Evolutionary conservation across 2,329 filamentous ascomycete genomes (phyloP).

Genomic region (Pseudocercospora cruenta): DNA sequence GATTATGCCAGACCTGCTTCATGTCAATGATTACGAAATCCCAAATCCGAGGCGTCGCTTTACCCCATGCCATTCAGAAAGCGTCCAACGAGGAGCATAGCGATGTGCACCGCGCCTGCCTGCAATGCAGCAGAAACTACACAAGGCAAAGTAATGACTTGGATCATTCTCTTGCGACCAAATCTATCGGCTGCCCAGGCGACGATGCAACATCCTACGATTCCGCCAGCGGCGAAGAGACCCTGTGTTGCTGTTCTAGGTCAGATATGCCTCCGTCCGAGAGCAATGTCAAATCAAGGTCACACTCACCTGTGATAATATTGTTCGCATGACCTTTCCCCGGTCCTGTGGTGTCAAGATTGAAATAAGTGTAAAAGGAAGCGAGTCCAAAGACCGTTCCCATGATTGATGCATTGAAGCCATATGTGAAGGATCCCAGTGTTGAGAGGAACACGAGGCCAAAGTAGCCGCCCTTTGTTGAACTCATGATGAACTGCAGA

Average conservation of each 20-base stretch:
- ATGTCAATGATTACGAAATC: neutral
- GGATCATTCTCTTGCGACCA: neutral
- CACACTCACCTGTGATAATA: neutral
- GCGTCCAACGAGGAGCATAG: neutral
- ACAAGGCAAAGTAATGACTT: neutral
- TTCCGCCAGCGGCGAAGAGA: neutral
- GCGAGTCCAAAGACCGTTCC: neutral
- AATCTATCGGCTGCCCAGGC: neutral
- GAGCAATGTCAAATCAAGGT: no score
- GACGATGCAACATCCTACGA: neutral
- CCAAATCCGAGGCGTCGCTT: neutral
- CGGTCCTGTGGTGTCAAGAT: neutral
- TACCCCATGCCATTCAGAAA: neutral
- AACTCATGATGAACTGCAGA: neutral
- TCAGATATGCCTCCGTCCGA: no score
- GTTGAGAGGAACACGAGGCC: neutral
- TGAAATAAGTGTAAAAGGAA: neutral
- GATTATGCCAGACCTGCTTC: neutral
- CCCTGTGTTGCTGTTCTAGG: neutral
- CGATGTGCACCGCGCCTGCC: neutral
- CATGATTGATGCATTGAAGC: neutral
- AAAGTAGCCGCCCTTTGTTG: neutral
- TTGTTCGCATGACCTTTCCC: neutral
- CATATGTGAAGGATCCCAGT: neutral
- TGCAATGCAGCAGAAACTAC: neutral